Evolutionary conservation across 2,329 filamentous ascomycete genomes (phyloP), one percentile per base, ranked within the genome.

Genomic region (Aspergillus sp.): DNA sequence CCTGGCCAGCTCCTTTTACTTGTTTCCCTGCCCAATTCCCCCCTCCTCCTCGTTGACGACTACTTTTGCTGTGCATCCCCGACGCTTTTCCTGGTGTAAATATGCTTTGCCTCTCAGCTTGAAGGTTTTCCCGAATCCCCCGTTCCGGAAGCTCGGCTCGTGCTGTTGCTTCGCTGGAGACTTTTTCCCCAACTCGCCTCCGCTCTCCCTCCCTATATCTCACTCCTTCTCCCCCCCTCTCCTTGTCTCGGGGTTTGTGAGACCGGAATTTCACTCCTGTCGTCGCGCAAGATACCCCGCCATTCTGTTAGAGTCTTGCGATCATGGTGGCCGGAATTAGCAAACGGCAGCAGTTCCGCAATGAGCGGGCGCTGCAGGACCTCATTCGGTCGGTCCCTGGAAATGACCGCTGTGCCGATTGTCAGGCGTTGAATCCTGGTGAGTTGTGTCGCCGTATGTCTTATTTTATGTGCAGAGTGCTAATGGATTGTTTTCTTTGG

Each of bases 291-390:
- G 25, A 55, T 38, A 49, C 28, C 25, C 39, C 50, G 30, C 30
- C 21, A 45, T 39, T 38, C 17, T n/a, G 48, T 38, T 53, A n/a
- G 38, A 47, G 12, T 19, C 23, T 47, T 41, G 63, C 61, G 63
- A 71, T 45, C 59, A 95, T 93, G 91, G 85, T 91, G 59, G 84
- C 85, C 58, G 83, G 87, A 48, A 83, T 96, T 76, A 97, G 89
- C 83, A 99, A 98, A 85, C 92, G 95, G 79, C 92, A 97, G 81
- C 94, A 97, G 84, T 92, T 91, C 83, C 93, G 95, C 79, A 97
- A 99, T 78, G 95, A 99, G 82, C 91, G 91, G 75, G 83, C 87
- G 58, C 84, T 99, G 67, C 92, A 97, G 73, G 94, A 98, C 51
- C 86, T 99, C 65, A 89, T 98, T 67, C 90, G 90, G 67, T 87